A percentile compares a stretch with the other conserved stretches of the same genome.
phyloP scores from a whole-genome alignment of 345 rosid species.

The thale cress (Arabidopsis thaliana) region TAIR10.1 NC_003071.7:14189501-14190000 shows the following conservation, averaged over 20 bases:
- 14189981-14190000: constrained; percentile 66
- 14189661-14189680: constrained; percentile 9
- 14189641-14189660: constrained; percentile 2
- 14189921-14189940: constrained; percentile 93
- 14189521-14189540: constrained; percentile 22
- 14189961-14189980: constrained; percentile 91
- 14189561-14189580: not conserved
- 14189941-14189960: constrained; percentile 85
- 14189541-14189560: constrained; percentile 29
- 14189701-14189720: constrained; percentile 64
- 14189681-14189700: constrained; percentile 50
- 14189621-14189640: constrained; percentile 13
- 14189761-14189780: constrained; percentile 60
- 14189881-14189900: constrained; percentile 95
- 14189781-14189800: constrained; percentile 73
- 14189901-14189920: constrained; percentile 78
- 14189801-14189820: constrained; percentile 74
- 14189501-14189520: constrained; percentile 21
- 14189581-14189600: constrained; percentile 18
- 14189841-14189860: constrained; percentile 66
- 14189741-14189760: constrained; percentile 67
- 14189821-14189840: constrained; percentile 68
- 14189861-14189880: constrained; percentile 66
- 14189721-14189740: constrained; percentile 70
- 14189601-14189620: constrained; percentile 28